Conservation (phyloP, 164 flowering plant species). For the Nymphaea thermarum region DNA sequence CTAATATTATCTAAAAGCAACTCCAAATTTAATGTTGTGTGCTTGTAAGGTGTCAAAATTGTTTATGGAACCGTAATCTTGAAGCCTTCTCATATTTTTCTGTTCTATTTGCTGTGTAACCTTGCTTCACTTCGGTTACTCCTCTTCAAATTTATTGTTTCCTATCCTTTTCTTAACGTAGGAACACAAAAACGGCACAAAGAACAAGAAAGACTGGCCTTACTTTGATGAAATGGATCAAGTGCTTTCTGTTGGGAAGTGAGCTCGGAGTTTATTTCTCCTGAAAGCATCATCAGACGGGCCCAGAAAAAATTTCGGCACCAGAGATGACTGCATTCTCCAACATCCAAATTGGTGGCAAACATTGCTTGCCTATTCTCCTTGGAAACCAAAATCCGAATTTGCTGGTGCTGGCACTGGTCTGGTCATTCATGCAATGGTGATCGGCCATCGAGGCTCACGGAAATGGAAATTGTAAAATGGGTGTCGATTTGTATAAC, state of each 20-base stretch:
- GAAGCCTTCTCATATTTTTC: neutral
- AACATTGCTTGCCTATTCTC: neutral
- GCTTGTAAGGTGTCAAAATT: neutral
- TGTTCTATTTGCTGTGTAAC: neutral
- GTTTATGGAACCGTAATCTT: neutral
- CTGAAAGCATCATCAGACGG: slow-evolving; percentile 28
- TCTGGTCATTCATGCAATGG: no score
- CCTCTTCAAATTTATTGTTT: neutral
- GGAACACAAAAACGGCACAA: slow-evolving; percentile 48
- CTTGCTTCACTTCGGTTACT: neutral
- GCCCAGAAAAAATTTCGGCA: neutral
- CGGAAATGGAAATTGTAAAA: no score
- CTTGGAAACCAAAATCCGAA: neutral
- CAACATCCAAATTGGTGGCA: neutral
- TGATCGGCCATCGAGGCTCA: no score
- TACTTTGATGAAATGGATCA: slow-evolving; percentile 55
- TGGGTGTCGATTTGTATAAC: no score
- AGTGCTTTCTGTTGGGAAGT: slow-evolving; percentile 22
- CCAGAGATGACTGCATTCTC: neutral
- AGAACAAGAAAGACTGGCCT: slow-evolving; percentile 55
- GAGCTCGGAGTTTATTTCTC: neutral
- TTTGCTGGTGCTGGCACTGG: neutral
- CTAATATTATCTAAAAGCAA: no score
- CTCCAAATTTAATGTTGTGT: neutral
- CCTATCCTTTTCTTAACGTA: slow-evolving; percentile 13